phyloP scores from a whole-genome alignment of 768 basidiomycete species.

The Rhizopogon roseolus region DNA sequence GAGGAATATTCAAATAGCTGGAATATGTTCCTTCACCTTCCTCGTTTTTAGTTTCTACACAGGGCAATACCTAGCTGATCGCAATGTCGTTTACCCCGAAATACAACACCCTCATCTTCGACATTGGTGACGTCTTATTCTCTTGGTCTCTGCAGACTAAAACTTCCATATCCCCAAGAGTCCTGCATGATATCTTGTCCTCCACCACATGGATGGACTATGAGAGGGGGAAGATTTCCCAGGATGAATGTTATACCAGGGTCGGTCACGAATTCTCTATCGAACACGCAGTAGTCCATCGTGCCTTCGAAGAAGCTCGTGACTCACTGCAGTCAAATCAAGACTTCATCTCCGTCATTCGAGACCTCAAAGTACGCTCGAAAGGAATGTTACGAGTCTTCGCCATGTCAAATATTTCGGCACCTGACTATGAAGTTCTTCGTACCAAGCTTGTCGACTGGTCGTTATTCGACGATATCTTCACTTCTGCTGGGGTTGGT shows the following conservation, averaged over 20 bases:
- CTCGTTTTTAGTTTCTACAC: background rate
- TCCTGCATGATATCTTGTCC: constrained; percentile 41
- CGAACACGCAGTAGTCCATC: constrained; percentile 33
- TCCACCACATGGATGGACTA: constrained; percentile 50
- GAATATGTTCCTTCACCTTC: background rate
- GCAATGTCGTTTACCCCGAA: background rate
- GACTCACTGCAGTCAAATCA: constrained; percentile 42
- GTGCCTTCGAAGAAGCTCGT: constrained; percentile 43
- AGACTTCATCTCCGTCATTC: constrained; percentile 41
- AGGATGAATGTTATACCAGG: constrained; percentile 38
- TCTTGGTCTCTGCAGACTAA: constrained; percentile 45
- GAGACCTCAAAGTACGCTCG: constrained; percentile 37
- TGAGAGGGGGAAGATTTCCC: constrained; percentile 41
- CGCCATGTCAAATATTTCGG: constrained; percentile 58
- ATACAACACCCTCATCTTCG: constrained; percentile 40
- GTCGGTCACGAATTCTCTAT: constrained; percentile 37
- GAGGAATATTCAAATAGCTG: background rate
- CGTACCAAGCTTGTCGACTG: constrained; percentile 43
- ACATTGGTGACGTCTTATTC: constrained; percentile 54
- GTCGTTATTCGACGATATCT: constrained; percentile 44
- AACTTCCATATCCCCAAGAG: constrained; percentile 37
- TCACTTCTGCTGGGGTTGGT: constrained; percentile 46
- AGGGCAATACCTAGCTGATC: background rate
- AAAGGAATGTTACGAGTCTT: constrained; percentile 35
- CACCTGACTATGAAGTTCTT: constrained; percentile 44